These are phyloP conservation scores for Termitomyces sp. DNA, from an alignment of 768 basidiomycete genomes.

Conservation along the genomic window DNA sequence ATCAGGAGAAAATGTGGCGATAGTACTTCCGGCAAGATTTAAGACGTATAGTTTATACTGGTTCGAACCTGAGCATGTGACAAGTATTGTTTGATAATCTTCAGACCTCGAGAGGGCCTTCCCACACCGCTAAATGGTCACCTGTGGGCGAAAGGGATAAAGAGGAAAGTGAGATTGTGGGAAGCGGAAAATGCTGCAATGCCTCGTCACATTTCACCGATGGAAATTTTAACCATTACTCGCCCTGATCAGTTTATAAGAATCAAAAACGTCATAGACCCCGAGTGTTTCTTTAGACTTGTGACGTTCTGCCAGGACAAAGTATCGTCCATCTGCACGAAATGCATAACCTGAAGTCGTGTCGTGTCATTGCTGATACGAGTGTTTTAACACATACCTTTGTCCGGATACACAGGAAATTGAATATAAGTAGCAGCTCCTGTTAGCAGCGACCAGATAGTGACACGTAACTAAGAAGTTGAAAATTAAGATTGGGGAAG, in stretches of 20 bases:
- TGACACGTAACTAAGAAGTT: conserved; percentile 64
- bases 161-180: conserved; percentile 67
- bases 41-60: conserved; percentile 77
- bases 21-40: conserved; percentile 55
- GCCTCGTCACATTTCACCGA: conserved; percentile 4
- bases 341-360: conserved; percentile 66
- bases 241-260: conserved; percentile 72
- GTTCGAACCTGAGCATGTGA: neutral
- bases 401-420: conserved; percentile 75
- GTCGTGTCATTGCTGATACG: neutral
- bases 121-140: conserved; percentile 75
- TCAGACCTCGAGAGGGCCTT: conserved; percentile 74
- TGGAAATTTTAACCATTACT: conserved; percentile 14
- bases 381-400: conserved; percentile 39
- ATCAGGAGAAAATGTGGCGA: conserved; percentile 64
- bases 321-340: conserved; percentile 75
- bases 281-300: conserved; percentile 86
- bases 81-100: neutral
- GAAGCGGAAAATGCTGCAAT: conserved; percentile 74
- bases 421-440: conserved; percentile 81
- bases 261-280: conserved; percentile 69
- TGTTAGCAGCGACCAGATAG: conserved; percentile 77
- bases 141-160: conserved; percentile 74
- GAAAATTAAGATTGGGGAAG: conserved; percentile 2
- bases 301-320: conserved; percentile 83